Percentiles rank a stretch among this genome's conserved stretches.
Conservation (phyloP, 2,329 filamentous ascomycete species). For the Magnaporthales sp. region DNA sequence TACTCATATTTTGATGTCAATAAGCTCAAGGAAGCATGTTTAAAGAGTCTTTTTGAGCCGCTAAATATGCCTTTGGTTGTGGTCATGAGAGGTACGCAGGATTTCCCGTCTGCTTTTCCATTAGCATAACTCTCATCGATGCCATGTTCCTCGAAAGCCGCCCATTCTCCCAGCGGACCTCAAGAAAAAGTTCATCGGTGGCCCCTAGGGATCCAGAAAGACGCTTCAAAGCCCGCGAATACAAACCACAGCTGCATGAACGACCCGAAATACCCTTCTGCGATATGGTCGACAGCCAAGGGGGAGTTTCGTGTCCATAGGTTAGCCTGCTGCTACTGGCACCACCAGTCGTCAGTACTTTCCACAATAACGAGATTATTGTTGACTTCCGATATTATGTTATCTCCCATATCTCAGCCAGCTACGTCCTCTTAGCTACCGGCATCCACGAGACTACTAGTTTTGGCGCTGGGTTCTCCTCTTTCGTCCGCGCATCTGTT, state of each 20-base stretch:
- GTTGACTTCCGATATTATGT: slow-evolving; percentile 80
- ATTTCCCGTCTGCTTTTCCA: no score
- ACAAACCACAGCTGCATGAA: slow-evolving; percentile 98
- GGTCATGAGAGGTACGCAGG: no score
- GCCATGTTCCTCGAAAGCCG: no score
- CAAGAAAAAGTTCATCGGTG: no score
- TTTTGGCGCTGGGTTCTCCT: slow-evolving; percentile 48
- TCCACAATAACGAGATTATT: slow-evolving; percentile 87
- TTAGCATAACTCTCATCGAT: no score
- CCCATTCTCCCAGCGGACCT: no score
- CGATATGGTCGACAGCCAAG: slow-evolving; percentile 86
- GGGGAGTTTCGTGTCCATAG: slow-evolving; percentile 94
- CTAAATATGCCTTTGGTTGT: no score
- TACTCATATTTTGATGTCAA: no score
- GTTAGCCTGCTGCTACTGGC: slow-evolving; percentile 86
- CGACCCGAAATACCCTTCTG: slow-evolving; percentile 89
- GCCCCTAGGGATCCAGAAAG: no score
- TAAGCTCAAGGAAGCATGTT: no score
- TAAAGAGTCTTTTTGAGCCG: no score
- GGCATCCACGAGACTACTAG: slow-evolving; percentile 48
- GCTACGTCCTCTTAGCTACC: slow-evolving; percentile 85
- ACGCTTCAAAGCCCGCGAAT: no score
- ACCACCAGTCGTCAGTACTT: slow-evolving; percentile 66
- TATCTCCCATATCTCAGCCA: slow-evolving; percentile 96
- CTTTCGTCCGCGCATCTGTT: slow-evolving; percentile 66